Percentiles rank a stretch among this genome's conserved stretches.
Evolutionary conservation across 73 alveolate genomes (phyloP).

Genomic region (Paramecium biaurelia): DNA sequence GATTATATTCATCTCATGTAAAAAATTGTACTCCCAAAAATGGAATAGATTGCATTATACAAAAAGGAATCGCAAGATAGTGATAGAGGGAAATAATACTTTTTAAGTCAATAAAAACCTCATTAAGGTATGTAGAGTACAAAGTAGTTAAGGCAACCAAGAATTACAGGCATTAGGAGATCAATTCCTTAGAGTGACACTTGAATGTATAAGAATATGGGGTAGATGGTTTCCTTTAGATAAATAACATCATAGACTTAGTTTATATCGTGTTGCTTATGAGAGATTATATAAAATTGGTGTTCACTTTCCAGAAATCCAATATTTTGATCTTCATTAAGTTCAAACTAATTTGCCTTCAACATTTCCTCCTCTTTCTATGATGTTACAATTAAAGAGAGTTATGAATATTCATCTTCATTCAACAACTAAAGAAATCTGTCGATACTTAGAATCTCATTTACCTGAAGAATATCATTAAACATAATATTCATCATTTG

Average conservation of each 20-base stretch:
- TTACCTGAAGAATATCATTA: background rate
- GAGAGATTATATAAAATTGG: background rate
- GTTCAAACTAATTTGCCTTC: background rate
- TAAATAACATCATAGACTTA: background rate
- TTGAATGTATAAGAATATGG: slow-evolving; percentile 39
- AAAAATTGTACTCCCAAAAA: slow-evolving; percentile 4
- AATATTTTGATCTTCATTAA: background rate
- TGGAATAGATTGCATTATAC: background rate
- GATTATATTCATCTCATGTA: slow-evolving; percentile 3
- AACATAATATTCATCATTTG: slow-evolving; percentile 24
- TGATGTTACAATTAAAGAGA: background rate
- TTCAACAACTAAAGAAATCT: background rate
- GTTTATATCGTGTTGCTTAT: slow-evolving; percentile 7
- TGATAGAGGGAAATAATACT: slow-evolving; percentile 15
- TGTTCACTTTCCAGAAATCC: background rate
- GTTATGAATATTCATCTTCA: background rate
- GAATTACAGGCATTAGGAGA: slow-evolving; percentile 19
- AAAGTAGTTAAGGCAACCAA: slow-evolving; percentile 37
- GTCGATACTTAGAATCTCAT: background rate
- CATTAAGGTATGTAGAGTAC: background rate
- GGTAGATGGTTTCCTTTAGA: slow-evolving; percentile 49
- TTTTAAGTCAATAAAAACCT: background rate
- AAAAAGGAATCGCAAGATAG: background rate
- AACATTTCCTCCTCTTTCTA: background rate
- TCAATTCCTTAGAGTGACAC: background rate